Evolutionary conservation across 371 early-diverging fungal genomes (phyloP).

Genomic region (Mucor mucedo): DNA sequence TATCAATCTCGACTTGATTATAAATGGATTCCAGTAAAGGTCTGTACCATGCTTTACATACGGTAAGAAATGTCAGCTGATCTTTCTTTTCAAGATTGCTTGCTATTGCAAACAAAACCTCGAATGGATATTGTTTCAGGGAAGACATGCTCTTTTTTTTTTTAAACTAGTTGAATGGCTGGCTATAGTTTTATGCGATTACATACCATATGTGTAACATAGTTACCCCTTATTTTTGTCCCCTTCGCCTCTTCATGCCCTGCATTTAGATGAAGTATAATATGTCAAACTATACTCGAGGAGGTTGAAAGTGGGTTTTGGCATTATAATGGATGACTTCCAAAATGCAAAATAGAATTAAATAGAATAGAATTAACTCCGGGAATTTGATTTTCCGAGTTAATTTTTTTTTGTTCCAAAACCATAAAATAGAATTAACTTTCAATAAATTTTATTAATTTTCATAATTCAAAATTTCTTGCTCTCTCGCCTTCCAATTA

Average conservation of each 20-base stretch:
- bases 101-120: constrained; percentile 19
- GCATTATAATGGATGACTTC: too few relatives aligned
- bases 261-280: neutral
- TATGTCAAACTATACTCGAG: constrained; percentile 1
- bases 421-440: too few relatives aligned
- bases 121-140: constrained; percentile 15
- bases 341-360: too few relatives aligned
- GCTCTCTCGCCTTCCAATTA: too few relatives aligned
- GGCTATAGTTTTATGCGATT: neutral
- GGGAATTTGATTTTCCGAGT: too few relatives aligned
- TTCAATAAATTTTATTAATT: too few relatives aligned
- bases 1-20: constrained; percentile 8
- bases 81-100: constrained; percentile 9
- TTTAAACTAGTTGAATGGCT: neutral
- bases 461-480: too few relatives aligned
- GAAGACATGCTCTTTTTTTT: neutral
- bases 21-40: constrained; percentile 18
- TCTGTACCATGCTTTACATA: constrained; percentile 22
- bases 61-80: neutral
- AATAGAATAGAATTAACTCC: too few relatives aligned
- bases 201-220: neutral
- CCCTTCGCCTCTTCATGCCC: constrained; percentile 3
- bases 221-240: neutral
- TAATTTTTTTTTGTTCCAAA: too few relatives aligned
- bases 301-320: neutral